Evolutionary conservation across 371 early-diverging fungal genomes (phyloP).

Genomic region (Blakeslea trispora): DNA sequence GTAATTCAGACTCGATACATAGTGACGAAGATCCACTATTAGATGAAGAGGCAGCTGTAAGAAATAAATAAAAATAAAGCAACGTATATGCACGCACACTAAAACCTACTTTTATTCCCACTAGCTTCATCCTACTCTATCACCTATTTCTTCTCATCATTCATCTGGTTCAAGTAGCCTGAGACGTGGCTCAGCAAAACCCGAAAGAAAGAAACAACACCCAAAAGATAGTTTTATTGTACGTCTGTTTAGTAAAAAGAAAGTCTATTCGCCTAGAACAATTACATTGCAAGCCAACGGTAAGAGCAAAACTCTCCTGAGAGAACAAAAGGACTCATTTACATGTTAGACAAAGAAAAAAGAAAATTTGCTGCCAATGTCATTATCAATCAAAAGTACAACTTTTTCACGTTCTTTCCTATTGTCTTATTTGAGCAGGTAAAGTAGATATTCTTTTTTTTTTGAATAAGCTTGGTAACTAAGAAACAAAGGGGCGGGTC

Average conservation of each 20-base stretch:
- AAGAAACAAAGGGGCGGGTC: background rate
- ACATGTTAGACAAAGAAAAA: constrained; percentile 52
- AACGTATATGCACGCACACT: background rate
- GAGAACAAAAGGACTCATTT: background rate
- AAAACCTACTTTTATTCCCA: background rate
- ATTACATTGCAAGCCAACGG: constrained; percentile 36
- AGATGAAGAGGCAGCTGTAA: constrained; percentile 48
- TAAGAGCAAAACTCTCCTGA: constrained; percentile 10
- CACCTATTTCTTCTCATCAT: constrained; percentile 7
- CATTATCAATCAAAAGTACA: constrained; percentile 97
- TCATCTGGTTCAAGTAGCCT: background rate
- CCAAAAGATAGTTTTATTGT: constrained; percentile 3
- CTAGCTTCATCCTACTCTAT: constrained; percentile 10
- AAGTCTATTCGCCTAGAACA: constrained; percentile 32
- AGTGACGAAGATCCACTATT: constrained; percentile 51
- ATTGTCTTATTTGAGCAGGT: constrained; percentile 94
- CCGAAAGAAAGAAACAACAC: constrained; percentile 7
- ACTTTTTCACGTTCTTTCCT: constrained; percentile 86
- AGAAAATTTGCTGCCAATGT: constrained; percentile 80
- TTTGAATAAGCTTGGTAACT: too few relatives aligned
- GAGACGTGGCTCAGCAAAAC: background rate
- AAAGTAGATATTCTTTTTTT: too few relatives aligned
- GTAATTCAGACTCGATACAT: constrained; percentile 45
- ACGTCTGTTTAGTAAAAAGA: constrained; percentile 24
- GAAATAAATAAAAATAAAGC: background rate